These are phyloP conservation scores for Panaeolus cyanescens DNA, from an alignment of 768 basidiomycete species.

Conservation along the genomic window DNA sequence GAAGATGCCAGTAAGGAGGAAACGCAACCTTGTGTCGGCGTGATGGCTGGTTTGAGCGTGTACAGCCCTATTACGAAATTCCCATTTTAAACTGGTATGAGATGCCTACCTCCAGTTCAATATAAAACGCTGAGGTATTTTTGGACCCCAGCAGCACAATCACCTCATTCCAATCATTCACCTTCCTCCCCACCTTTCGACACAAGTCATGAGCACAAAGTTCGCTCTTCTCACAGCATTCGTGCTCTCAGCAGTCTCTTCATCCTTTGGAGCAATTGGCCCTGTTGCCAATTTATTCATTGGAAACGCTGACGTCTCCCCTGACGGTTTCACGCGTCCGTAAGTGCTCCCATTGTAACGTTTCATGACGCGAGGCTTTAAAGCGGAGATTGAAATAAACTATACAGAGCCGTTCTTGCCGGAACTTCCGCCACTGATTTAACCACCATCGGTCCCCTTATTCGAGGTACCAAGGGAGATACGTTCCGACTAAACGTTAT, in stretches of 20 bases:
- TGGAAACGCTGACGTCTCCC: conserved; percentile 40
- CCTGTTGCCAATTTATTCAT: conserved; percentile 25
- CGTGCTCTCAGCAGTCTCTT: background rate
- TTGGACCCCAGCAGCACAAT: background rate
- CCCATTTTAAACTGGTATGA: too few relatives aligned
- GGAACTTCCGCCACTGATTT: conserved; percentile 42
- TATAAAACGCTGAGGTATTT: background rate
- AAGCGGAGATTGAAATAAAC: background rate
- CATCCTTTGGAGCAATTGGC: background rate
- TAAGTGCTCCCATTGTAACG: background rate
- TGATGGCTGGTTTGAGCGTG: too few relatives aligned
- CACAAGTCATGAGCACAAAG: background rate
- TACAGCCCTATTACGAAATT: too few relatives aligned
- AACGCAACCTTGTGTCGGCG: too few relatives aligned
- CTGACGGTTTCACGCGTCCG: conserved; percentile 40
- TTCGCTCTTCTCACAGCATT: background rate
- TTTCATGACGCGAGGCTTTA: background rate
- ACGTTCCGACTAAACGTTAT: conserved; percentile 32
- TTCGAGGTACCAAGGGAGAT: conserved; percentile 40
- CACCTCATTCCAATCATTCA: background rate
- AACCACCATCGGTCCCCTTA: conserved; percentile 37
- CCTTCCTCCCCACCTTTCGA: background rate
- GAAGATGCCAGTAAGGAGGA: too few relatives aligned
- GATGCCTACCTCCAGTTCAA: background rate
- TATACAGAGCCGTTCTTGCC: conserved; percentile 8